These are phyloP conservation scores for Phytophthora brassicae DNA, from an alignment of 352 stramenopile genomes.

Conservation along the genomic window DNA sequence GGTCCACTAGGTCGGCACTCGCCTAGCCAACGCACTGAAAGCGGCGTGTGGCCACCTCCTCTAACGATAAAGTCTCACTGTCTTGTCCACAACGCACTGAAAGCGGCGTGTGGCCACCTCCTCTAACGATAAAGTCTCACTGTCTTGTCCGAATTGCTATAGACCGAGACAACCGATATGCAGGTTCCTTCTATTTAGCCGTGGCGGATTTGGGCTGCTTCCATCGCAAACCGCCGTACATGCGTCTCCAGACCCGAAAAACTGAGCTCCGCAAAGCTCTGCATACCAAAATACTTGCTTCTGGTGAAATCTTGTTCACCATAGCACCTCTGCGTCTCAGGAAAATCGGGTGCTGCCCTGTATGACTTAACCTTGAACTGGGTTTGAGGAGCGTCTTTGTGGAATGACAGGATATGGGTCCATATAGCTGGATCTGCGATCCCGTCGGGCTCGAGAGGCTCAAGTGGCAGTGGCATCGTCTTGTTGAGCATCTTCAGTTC, in stretches of 20 bases:
- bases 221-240: constrained; percentile 36
- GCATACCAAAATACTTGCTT: constrained; percentile 34
- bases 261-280: constrained; percentile 24
- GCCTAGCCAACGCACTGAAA: constrained; percentile 24
- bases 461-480: constrained; percentile 17
- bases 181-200: neutral
- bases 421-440: constrained; percentile 51
- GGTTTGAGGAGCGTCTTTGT: constrained; percentile 27
- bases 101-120: constrained; percentile 12
- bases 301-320: constrained; percentile 34
- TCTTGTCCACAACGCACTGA: constrained; percentile 18
- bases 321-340: constrained; percentile 55
- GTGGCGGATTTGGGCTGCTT: constrained; percentile 22
- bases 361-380: constrained; percentile 62
- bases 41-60: constrained; percentile 6
- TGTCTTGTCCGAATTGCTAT: constrained; percentile 9
- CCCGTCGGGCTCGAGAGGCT: constrained; percentile 21
- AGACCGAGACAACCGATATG: constrained; percentile 18
- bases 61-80: constrained; percentile 5
- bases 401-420: constrained; percentile 66
- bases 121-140: constrained; percentile 2
- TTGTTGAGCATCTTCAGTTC: constrained; percentile 24
- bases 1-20: constrained; percentile 29
- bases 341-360: constrained; percentile 32
- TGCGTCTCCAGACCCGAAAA: constrained; percentile 30